A percentile compares a stretch with the other conserved stretches of the same genome.
Conservation (phyloP, 352 stramenopile genomes). For the Phytophthora pini region DNA sequence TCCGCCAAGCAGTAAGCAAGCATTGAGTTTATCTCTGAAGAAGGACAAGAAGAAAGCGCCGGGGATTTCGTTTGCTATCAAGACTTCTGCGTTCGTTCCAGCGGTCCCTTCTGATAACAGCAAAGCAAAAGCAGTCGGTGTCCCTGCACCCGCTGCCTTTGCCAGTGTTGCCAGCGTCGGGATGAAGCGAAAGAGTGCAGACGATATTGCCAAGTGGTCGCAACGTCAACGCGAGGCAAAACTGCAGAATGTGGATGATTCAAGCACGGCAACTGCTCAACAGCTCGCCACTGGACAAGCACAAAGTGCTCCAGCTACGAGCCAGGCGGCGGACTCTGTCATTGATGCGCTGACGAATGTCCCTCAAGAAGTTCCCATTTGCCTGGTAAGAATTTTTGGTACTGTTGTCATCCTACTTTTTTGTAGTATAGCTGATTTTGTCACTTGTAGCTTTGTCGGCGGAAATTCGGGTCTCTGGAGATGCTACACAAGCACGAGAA, state of each 20-base stretch:
- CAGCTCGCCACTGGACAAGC: conserved; percentile 4
- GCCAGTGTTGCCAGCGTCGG: conserved; percentile 31
- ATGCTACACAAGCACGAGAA: conserved; percentile 82
- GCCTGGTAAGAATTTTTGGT: conserved; percentile 58
- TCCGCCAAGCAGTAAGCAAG: conserved; percentile 24
- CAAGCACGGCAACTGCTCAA: conserved; percentile 2
- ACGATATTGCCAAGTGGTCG: conserved; percentile 88
- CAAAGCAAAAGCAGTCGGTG: neutral
- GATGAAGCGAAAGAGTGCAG: conserved; percentile 76
- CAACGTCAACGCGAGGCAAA: conserved; percentile 52
- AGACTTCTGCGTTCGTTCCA: conserved; percentile 34
- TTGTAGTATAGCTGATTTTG: neutral
- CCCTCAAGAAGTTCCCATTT: conserved; percentile 73
- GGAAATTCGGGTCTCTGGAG: conserved; percentile 82
- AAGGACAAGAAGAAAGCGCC: conserved; percentile 69
- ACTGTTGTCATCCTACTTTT: neutral
- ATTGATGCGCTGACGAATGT: conserved; percentile 53
- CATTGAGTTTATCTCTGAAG: conserved; percentile 52
- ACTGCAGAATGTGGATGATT: conserved; percentile 8
- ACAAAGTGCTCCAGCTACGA: neutral
- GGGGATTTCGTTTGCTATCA: conserved; percentile 69
- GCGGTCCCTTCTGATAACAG: conserved; percentile 12
- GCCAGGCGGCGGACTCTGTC: conserved; percentile 20
- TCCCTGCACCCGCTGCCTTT: conserved; percentile 8
- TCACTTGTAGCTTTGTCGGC: conserved; percentile 67